Conservation (phyloP, 2,329 filamentous ascomycete genomes). For the Coniochaeta sp. region DNA sequence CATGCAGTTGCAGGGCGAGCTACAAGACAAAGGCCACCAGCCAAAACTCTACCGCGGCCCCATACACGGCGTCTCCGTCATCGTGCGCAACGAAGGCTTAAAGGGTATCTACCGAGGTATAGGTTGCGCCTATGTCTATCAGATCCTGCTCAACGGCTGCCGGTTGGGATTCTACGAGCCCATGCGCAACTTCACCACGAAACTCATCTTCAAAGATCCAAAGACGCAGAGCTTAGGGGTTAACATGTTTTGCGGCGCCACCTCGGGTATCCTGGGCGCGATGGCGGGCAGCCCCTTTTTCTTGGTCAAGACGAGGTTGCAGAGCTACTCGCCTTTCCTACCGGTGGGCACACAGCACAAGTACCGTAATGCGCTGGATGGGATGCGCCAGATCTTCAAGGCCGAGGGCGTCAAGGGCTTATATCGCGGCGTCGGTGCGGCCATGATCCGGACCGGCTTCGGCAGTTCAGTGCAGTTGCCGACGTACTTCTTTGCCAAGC, state of each 20-base stretch:
- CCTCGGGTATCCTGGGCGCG: constrained; percentile 83
- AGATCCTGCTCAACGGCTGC: constrained; percentile 93
- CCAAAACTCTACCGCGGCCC: constrained; percentile 86
- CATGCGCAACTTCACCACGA: constrained; percentile 65
- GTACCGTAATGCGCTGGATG: constrained; percentile 81
- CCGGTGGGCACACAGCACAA: constrained; percentile 96
- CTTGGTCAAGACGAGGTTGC: constrained; percentile 91
- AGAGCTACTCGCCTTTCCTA: constrained; percentile 86
- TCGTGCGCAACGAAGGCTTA: constrained; percentile 82
- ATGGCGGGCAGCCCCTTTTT: constrained; percentile 95
- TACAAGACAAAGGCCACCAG: constrained; percentile 78
- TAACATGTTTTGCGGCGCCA: constrained; percentile 89
- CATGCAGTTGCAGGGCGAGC: constrained; percentile 92
- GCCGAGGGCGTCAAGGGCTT: constrained; percentile 72
- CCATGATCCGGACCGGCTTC: constrained; percentile 93
- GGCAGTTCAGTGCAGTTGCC: constrained; percentile 93
- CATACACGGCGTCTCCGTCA: constrained; percentile 83
- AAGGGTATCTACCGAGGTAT: constrained; percentile 82
- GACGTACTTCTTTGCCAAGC: constrained; percentile 97
- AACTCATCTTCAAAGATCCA: constrained; percentile 61
- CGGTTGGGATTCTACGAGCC: constrained; percentile 97
- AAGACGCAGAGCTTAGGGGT: constrained; percentile 77
- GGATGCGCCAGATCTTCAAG: constrained; percentile 69
- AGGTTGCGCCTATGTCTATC: constrained; percentile 90
- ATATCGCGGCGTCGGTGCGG: constrained; percentile 84